Evolutionary conservation across 345 rosid genomes (phyloP), one percentile per base, ranked within the genome.

Genomic region (Murraya paniculata): DNA sequence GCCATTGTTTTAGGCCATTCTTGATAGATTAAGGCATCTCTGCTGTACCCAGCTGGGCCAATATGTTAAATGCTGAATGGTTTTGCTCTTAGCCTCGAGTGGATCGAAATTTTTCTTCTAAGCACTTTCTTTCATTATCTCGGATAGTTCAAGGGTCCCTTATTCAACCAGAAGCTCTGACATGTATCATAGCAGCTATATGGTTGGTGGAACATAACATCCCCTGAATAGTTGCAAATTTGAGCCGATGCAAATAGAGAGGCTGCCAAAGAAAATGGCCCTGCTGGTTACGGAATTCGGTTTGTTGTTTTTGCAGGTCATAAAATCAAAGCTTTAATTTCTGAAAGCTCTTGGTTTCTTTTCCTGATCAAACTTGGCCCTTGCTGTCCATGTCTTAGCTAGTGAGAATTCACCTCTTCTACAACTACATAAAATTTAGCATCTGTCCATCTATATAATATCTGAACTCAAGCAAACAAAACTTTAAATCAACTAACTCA

Each of bases 151-250:
- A 70, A 55, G 65, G 75, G 81, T 21, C 53, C 78, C 80, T 22
- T 9, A 4, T 9, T 31, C 21, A 35, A 61, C 27, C 53, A 33
- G 22, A 58, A 57, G 2, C 35, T 76, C 56, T 56, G 55, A 50
- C 45, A 8, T 74, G 59, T 14, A 66, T 58, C 62, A 68, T 22
- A 71, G 79, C 61, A 61, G 66, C 6, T 36, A 60, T 76, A 73
- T 55, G 70, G 79, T 75, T 82, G 82, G 79, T 75, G 69, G 59
- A 55, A 71, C 57, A 69, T 74, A 62, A 74, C 77, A 74, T 70
- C 64, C 68, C 57, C 24, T 25, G 10, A 24, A 5, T 27, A 9
- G 7, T 5, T 41, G 30, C 41, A 28, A 74, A 61, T 74, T 38
- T 30, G 28, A 30, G 59, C 69, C 16, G 16, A 31, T 50, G 72